phyloP scores from a whole-genome alignment of 2,329 filamentous ascomycete species.

The Neofusicoccum sp. region DNA sequence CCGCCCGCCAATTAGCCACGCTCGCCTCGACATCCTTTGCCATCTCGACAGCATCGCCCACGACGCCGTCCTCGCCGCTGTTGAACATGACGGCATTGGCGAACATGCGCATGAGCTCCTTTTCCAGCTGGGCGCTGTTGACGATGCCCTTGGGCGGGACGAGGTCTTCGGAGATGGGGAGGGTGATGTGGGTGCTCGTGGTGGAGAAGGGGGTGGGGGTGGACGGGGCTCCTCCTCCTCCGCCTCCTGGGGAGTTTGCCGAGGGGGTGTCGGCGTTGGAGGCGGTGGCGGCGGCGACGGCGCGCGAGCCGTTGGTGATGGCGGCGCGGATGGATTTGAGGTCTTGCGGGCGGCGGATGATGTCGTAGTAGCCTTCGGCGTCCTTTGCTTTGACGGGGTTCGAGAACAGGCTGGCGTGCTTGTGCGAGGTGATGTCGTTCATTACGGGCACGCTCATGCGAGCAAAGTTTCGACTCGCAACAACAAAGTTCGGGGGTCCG shows the following conservation, averaged over 20 bases:
- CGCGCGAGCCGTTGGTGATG: slow-evolving; percentile 55
- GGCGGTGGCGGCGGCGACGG: slow-evolving; percentile 58
- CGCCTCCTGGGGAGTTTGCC: slow-evolving; percentile 58
- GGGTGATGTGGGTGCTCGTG: slow-evolving; percentile 20
- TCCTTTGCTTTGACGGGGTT: slow-evolving; percentile 53
- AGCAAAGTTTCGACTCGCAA: slow-evolving; percentile 52
- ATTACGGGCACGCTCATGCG: slow-evolving; percentile 52
- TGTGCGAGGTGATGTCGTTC: slow-evolving; percentile 55
- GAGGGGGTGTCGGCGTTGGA: slow-evolving; percentile 62
- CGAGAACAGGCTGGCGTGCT: slow-evolving; percentile 55
- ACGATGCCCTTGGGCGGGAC: slow-evolving; percentile 87
- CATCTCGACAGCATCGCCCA: slow-evolving; percentile 87
- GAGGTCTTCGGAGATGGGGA: slow-evolving; percentile 74
- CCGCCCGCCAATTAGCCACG: slow-evolving; percentile 73
- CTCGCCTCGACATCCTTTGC: slow-evolving; percentile 82
- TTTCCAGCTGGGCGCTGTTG: slow-evolving; percentile 89
- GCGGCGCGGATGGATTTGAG: slow-evolving; percentile 55
- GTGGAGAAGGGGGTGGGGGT: slow-evolving; percentile 32
- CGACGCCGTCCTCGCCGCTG: slow-evolving; percentile 84
- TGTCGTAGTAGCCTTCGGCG: slow-evolving; percentile 55
- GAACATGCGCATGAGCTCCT: slow-evolving; percentile 94
- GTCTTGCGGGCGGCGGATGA: slow-evolving; percentile 55
- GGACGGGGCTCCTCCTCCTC: not conserved
- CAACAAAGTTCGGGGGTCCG: slow-evolving; percentile 35
- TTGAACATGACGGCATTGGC: slow-evolving; percentile 99